Percentiles rank a stretch among this genome's conserved stretches.
phyloP scores from a whole-genome alignment of 2,329 filamentous ascomycete genomes.

The Colletotrichum liaoningense region DNA sequence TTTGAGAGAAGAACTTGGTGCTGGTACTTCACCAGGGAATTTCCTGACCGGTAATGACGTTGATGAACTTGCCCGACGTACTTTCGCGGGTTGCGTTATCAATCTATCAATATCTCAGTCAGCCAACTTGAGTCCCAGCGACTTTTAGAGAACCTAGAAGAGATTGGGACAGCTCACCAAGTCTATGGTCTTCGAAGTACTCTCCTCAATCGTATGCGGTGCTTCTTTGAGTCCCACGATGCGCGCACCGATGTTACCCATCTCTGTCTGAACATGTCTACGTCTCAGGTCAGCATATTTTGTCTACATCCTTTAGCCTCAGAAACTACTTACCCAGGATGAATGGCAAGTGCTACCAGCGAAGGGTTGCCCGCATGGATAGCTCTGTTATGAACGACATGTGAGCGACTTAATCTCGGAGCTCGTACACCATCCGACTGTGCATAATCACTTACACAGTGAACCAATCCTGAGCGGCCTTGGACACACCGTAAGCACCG shows the following conservation, averaged over 20 bases:
- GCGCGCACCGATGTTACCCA: constrained; percentile 51
- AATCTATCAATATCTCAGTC: constrained; percentile 32
- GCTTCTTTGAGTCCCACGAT: constrained; percentile 45
- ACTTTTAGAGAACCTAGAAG: neutral
- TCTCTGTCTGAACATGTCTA: constrained; percentile 54
- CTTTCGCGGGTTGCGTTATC: constrained; percentile 49
- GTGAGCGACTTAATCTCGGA: neutral
- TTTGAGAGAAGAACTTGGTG: no score
- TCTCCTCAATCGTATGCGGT: constrained; percentile 48
- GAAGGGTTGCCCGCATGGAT: constrained; percentile 7
- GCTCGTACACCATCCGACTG: neutral
- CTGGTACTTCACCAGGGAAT: constrained; percentile 32
- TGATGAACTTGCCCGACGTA: constrained; percentile 39
- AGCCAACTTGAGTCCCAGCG: no score
- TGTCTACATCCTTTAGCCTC: no score
- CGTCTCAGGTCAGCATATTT: neutral
- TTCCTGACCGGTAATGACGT: constrained; percentile 33
- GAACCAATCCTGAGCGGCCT: constrained; percentile 46
- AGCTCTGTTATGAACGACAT: neutral
- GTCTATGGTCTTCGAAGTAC: constrained; percentile 45
- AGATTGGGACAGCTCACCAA: neutral
- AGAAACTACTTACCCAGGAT: constrained; percentile 39
- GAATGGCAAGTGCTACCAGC: constrained; percentile 28
- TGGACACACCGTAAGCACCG: constrained; percentile 44
- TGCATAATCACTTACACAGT: constrained; percentile 28